phyloP scores from a whole-genome alignment of 441 rosid genomes.

The Adansonia rubrostipa region DNA sequence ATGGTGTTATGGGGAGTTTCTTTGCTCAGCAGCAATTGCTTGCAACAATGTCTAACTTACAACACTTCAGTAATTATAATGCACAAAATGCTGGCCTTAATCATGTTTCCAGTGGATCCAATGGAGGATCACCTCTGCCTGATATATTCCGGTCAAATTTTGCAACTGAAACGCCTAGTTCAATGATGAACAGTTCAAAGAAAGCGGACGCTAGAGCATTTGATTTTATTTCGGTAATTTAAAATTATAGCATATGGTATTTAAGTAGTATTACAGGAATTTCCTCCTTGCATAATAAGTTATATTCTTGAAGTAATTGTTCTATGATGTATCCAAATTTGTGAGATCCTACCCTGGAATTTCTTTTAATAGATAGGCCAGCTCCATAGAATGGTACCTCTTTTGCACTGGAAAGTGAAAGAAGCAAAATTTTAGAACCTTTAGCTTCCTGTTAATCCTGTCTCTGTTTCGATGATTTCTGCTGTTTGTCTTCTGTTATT shows the following conservation, averaged over 20 bases:
- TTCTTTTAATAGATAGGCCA: not conserved
- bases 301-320: not conserved
- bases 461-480: not conserved
- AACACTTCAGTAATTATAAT: conserved; percentile 58
- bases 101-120: conserved; percentile 41
- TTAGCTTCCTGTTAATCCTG: not conserved
- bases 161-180: conserved; percentile 59
- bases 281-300: not conserved
- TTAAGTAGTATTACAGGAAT: conserved; percentile 6
- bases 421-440: not conserved
- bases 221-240: conserved; percentile 94
- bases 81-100: conserved; percentile 47
- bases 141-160: conserved; percentile 83
- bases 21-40: conserved; percentile 87
- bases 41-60: conserved; percentile 77
- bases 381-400: not conserved
- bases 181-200: conserved; percentile 62
- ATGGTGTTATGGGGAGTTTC: conserved; percentile 74
- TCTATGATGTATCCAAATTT: not conserved
- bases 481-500: not conserved
- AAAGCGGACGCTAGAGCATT: conserved; percentile 93
- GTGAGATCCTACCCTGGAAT: conserved; percentile 26
- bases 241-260: conserved; percentile 28
- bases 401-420: not conserved
- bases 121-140: conserved; percentile 64